phyloP scores from a whole-genome alignment of 306 rosid genomes.

The Malus sieversii region DNA sequence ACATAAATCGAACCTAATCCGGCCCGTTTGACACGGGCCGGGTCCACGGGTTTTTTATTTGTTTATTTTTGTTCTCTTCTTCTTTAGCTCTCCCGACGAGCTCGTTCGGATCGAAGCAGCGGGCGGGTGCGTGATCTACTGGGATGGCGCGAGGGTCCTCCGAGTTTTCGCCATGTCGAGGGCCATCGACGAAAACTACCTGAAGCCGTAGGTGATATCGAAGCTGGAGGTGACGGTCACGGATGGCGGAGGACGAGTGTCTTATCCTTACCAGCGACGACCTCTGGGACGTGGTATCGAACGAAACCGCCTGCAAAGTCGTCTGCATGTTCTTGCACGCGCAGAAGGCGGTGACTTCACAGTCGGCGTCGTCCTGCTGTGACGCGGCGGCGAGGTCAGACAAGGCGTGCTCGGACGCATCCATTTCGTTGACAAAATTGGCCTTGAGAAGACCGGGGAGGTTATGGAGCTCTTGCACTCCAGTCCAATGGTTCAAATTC shows the following conservation, averaged over 20 bases:
- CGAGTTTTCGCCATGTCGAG: conserved; percentile 84
- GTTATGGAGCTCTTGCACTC: neutral
- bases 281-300: conserved; percentile 82
- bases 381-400: conserved; percentile 27
- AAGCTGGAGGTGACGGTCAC: conserved; percentile 69
- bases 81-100: conserved; percentile 41
- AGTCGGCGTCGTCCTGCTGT: neutral
- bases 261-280: conserved; percentile 78
- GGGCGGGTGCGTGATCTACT: conserved; percentile 78
- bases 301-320: conserved; percentile 66
- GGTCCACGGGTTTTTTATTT: too few relatives aligned
- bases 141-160: conserved; percentile 83
- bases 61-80: too few relatives aligned
- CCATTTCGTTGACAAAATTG: conserved; percentile 67
- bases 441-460: conserved; percentile 52
- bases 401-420: conserved; percentile 68
- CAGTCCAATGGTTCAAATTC: too few relatives aligned
- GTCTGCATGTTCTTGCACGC: conserved; percentile 55
- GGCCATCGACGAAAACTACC: conserved; percentile 74
- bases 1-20: too few relatives aligned
- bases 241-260: conserved; percentile 65
- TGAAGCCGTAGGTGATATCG: conserved; percentile 72
- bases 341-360: conserved; percentile 20
- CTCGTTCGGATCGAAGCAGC: conserved; percentile 55
- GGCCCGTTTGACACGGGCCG: too few relatives aligned